A percentile compares a stretch with the other conserved stretches of the same genome.
Evolutionary conservation across 164 flowering plant species (phyloP).

Genomic region (Vitis labrusca): DNA sequence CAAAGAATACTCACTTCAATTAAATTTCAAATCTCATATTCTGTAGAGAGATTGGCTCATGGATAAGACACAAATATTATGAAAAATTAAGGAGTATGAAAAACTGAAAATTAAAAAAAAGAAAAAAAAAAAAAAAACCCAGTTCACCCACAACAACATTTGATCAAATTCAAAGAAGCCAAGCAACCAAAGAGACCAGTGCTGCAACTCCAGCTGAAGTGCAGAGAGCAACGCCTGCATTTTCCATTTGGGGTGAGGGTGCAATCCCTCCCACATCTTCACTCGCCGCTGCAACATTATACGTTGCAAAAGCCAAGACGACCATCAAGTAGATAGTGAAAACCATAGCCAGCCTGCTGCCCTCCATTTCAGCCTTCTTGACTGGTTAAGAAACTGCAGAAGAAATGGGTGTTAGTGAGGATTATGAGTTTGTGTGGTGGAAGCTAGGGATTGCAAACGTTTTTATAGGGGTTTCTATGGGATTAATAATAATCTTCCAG

Average conservation of each 20-base stretch:
- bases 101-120: not conserved
- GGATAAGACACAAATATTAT: no score
- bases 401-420: not conserved
- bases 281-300: not conserved
- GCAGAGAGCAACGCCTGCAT: constrained; percentile 16
- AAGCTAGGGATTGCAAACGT: not conserved
- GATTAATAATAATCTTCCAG: constrained; percentile 17
- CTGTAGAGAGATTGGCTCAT: no score
- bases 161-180: constrained; percentile 22
- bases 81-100: not conserved
- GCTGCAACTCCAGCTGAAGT: constrained; percentile 30
- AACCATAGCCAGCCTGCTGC: constrained; percentile 13
- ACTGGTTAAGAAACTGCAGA: not conserved
- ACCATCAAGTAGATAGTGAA: constrained; percentile 25
- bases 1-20: no score
- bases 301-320: constrained; percentile 17
- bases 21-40: no score
- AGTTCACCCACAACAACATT: not conserved
- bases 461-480: constrained; percentile 9
- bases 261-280: constrained; percentile 30
- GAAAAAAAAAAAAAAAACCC: not conserved
- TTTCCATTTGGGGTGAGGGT: constrained; percentile 37
- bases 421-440: constrained; percentile 1
- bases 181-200: constrained; percentile 26
- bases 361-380: constrained; percentile 20